Percentiles rank a stretch among this genome's conserved stretches.
phyloP scores from a whole-genome alignment of 2,329 filamentous ascomycete genomes.

The Fusarium graminum region DNA sequence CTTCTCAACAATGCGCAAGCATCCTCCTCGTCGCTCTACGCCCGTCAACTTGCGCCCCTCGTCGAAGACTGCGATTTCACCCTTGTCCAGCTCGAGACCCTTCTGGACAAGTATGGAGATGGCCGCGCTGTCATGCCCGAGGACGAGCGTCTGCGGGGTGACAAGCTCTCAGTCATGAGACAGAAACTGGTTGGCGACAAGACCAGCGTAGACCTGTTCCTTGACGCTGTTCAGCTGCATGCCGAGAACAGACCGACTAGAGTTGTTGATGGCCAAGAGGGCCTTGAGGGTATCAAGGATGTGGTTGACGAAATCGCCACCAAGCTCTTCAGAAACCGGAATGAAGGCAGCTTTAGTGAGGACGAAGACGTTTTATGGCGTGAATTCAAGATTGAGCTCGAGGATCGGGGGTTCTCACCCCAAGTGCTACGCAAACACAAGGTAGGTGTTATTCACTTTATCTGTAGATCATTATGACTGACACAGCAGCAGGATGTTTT shows the following conservation, averaged over 20 bases:
- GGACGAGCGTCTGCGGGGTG: conserved; percentile 53
- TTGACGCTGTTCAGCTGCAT: conserved; percentile 69
- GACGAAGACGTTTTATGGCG: conserved; percentile 69
- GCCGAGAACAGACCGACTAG: conserved; percentile 55
- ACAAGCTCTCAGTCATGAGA: conserved; percentile 58
- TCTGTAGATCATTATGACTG: conserved; percentile 33
- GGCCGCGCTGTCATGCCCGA: conserved; percentile 42
- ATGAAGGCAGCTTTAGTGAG: conserved; percentile 55
- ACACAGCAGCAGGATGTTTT: conserved; percentile 64
- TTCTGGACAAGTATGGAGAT: conserved; percentile 63
- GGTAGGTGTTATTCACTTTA: conserved; percentile 55
- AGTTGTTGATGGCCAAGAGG: conserved; percentile 54
- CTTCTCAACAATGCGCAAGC: conserved; percentile 61
- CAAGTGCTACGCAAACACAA: conserved; percentile 69
- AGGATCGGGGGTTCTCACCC: conserved; percentile 69
- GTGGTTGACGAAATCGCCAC: conserved; percentile 70
- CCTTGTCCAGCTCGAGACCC: conserved; percentile 66
- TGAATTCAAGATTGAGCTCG: conserved; percentile 69
- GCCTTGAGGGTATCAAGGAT: conserved; percentile 68
- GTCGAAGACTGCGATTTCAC: conserved; percentile 68
- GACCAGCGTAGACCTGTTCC: conserved; percentile 66
- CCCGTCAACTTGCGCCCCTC: conserved; percentile 64
- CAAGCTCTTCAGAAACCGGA: conserved; percentile 61
- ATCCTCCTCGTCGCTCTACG: conserved; percentile 57
- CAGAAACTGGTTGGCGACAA: conserved; percentile 65